Evolutionary conservation across 2,329 filamentous ascomycete species (phyloP).

Genomic region (Paraconiothyrium brasiliense): DNA sequence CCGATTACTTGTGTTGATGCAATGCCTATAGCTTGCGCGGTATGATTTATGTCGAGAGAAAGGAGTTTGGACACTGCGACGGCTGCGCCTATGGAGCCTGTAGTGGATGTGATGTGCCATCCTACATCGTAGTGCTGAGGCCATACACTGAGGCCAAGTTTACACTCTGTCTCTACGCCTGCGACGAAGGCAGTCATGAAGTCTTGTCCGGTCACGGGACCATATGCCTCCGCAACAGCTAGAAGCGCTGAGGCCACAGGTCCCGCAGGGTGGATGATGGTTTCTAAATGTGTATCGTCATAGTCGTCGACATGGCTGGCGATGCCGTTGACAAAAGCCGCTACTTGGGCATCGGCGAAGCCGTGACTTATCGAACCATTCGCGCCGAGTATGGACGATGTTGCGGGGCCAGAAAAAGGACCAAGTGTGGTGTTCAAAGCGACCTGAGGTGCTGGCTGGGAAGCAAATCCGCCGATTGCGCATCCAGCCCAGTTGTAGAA

Average conservation of each 20-base stretch:
- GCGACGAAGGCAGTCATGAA: conserved; percentile 63
- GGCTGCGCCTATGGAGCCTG: conserved; percentile 63
- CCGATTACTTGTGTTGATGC: conserved; percentile 64
- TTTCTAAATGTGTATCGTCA: conserved; percentile 66
- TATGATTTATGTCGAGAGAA: conserved; percentile 50
- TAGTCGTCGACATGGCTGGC: conserved; percentile 66
- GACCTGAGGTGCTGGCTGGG: conserved; percentile 56
- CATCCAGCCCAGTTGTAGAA: conserved; percentile 66
- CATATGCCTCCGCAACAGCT: conserved; percentile 56
- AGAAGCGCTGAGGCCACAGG: conserved; percentile 62
- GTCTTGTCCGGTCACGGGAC: conserved; percentile 54
- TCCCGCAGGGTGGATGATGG: conserved; percentile 65
- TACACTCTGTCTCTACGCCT: conserved; percentile 64
- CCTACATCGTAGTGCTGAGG: conserved; percentile 65
- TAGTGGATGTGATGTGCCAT: conserved; percentile 65
- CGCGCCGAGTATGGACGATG: conserved; percentile 49
- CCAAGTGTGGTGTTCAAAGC: conserved; percentile 45
- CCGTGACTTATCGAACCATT: conserved; percentile 40
- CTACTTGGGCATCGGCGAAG: conserved; percentile 57
- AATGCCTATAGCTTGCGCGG: conserved; percentile 62
- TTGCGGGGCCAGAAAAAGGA: conserved; percentile 51
- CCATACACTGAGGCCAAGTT: conserved; percentile 62
- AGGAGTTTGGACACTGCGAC: conserved; percentile 62
- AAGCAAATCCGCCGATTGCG: conserved; percentile 59
- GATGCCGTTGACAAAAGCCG: conserved; percentile 64